Evolutionary conservation across 2,329 filamentous ascomycete species (phyloP).

Genomic region (Botrytis byssoidea): DNA sequence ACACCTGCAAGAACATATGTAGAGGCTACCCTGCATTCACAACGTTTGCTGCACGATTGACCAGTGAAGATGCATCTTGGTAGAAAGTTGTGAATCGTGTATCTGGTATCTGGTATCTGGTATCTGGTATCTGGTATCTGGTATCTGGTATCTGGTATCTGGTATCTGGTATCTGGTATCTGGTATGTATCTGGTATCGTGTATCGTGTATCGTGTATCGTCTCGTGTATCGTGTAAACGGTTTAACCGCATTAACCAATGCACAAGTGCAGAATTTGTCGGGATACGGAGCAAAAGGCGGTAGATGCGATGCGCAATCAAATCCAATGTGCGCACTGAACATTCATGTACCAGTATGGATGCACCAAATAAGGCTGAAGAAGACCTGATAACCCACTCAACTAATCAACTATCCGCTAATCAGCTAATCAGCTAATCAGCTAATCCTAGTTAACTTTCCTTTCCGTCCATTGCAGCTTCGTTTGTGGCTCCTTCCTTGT

Average conservation of each 20-base stretch:
- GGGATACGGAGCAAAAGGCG: background rate
- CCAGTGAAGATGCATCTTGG: background rate
- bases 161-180: no score
- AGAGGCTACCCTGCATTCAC: background rate
- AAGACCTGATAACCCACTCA: background rate
- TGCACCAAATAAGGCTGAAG: conserved; percentile 11
- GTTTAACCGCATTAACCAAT: background rate
- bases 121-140: background rate
- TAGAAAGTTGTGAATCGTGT: background rate
- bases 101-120: background rate
- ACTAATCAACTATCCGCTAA: background rate
- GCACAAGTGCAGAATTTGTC: background rate
- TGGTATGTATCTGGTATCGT: background rate
- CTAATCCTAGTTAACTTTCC: background rate
- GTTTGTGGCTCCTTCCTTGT: conserved; percentile 8
- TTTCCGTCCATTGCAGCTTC: background rate
- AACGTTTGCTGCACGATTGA: background rate
- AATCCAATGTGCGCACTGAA: background rate
- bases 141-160: background rate
- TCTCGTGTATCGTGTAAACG: background rate
- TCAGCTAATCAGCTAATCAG: background rate
- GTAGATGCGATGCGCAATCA: background rate
- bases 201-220: background rate
- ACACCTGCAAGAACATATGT: background rate
- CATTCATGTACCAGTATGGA: background rate